Base-by-base conservation (phyloP, 371 early-diverging fungal genomes). In the Mucor piriformis region DNA sequence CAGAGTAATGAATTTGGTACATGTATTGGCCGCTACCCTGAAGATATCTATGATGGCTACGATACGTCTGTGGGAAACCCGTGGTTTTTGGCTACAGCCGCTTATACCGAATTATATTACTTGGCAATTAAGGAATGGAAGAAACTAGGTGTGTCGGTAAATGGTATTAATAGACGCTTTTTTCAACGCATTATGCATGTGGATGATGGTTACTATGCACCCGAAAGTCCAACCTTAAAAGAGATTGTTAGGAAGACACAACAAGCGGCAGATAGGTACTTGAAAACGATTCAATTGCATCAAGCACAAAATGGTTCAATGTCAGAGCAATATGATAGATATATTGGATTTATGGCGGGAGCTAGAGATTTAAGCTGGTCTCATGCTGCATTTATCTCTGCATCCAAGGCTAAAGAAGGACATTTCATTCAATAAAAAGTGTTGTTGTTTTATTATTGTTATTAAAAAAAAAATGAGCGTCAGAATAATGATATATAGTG, bases 331-430 rank as follows among this genome's bases (percentile, higher is more conserved):
- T 87, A 82, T 69, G 58, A 81, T 50, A 63, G 83, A 3, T 42
- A 59, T 34, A 76, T 72, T 15, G 93, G 93, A 0, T 80, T 61
- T 34, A 70, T 78, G 43, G 70, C 66, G 8, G 90, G 91, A n/a
- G 93, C 92, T 13, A 50, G 65, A 13, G 83, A 92, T 53, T 65
- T 93, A 57, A 92, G 92, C 0, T 92, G 93, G 93, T 83, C 82
- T 44, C 88, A 91, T 64, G 88, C 88, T 3, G 74, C 87, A 13
- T 75, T 87, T 33, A 63, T 84, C 12, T 68, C 84, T 21, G 85
- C 88, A 13, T 51, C 54, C 8, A 51, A 53, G 42, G 76, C 79
- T 23, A 64, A 69, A 57, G 24, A 50, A 10, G 60, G 57, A 3
- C 52, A 11, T 0, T 64, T 61, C 3, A 37, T 59, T 6, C 54